Evolutionary conservation across 2,329 filamentous ascomycete species (phyloP), one percentile per base, ranked within the genome.

Genomic region (Ascochyta koolunga): DNA sequence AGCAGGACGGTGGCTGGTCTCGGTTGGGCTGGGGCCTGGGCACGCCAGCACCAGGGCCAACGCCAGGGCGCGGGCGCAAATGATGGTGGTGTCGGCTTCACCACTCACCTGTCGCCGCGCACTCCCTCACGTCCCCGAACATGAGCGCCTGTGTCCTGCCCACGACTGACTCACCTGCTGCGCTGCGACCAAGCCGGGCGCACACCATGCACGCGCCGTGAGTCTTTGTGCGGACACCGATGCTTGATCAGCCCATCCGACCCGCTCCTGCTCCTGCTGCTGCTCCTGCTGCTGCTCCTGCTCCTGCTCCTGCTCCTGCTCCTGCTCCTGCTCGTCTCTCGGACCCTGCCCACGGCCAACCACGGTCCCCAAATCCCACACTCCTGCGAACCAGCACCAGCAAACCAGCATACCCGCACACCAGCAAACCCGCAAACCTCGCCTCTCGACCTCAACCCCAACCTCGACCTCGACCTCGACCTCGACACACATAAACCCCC

Each of bases 191-290:
- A 45, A 47, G 57, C 49, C 38, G 53, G 53, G 54, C 60, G 42
- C 50, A 45, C 41, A 59, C 53, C 32, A 64, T 65, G 64, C 54
- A 52, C 53, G 56, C 65, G 36, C 67, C 67, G 36, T 70, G 64
- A 69, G 50, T 40, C 44, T 42, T 24, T 54, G 40, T 32, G 46
- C 51, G 18, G 32, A 46, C 29, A 37, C 36, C 18, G 22, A 29
- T 37, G 51, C 41, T 38, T 43, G 40, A 42, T 35, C 40, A 37
- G 41, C 36, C 51, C 29, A 8, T 22, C 27, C 31, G 56, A 60
- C 37, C 44, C 52, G 48, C 49, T 38, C 39, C 55, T 56, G 50
- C 53, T 29, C 45, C 40, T 39, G n/a, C 55, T 56, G 50, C 53
- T 29, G 42, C 40, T 39, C 37, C 44, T 50, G 48, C 49, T 38